Base-by-base conservation (phyloP, 1,284 basidiomycete genomes). In the Singerocomus rubriflavus region DNA sequence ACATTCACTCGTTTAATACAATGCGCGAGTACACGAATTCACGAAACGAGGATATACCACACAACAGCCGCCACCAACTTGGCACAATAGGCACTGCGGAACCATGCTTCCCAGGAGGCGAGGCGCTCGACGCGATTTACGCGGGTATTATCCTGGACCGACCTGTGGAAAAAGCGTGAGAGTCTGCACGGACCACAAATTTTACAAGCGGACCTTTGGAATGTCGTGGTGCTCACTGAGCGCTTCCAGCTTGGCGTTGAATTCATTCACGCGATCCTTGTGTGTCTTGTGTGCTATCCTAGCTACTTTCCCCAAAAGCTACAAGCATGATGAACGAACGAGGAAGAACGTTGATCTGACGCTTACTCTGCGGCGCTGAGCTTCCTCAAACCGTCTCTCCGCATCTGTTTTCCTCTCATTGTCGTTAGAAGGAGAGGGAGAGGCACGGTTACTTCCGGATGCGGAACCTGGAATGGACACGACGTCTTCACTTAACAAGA, bases 151-250 rank as follows among this genome's bases (percentile, higher is more conserved):
- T 72, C 86, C 86, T 42, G 87, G 86, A 50, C 86, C 86, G 65
- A 89, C 86, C 87, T 89, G 55, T 53, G 50, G 53, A 50, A 48
- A 58, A 52, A 50, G 57, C 56, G 57, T 56, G 52, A 66, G 59
- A 67, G 64, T 40, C 46, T 53, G 52, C 55, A 68, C 55, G 54
- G 46, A 59, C 53, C 54, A 54, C 36, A n/a, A 36, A 57, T 51
- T 58, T 50, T 53, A 61, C 49, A 57, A 54, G 58, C 68, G 56
- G 64, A 88, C 91, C 77, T 93, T 93, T 36, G 92, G 92, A 60
- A 95, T 93, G 67, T 95, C 92, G 67, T 95, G 90, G 76, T 95
- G 93, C 73, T 95, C 92, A 65, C 88, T 90, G 52, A 97, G 80
- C 45, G 81, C 75, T 67, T 95, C 94, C 7, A 99, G 77, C 66